A percentile compares a stretch with the other conserved stretches of the same genome.
These are phyloP conservation scores for Penicillium palitans DNA, from an alignment of 2,329 filamentous ascomycete species.

Conservation along the genomic window DNA sequence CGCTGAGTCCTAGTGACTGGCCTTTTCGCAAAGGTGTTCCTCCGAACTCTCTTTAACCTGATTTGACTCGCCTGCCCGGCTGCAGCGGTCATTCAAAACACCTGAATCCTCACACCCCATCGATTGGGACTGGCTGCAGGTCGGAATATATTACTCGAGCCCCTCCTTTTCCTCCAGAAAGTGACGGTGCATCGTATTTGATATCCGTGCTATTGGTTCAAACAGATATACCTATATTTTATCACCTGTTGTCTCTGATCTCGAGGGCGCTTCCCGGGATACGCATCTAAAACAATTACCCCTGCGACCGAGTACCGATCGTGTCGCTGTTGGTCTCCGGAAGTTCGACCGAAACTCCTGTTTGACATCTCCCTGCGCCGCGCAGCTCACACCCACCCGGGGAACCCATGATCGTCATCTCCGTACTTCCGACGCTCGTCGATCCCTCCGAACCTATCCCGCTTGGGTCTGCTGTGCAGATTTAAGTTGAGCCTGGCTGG, in stretches of 20 bases:
- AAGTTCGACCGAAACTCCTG: slow-evolving; percentile 4
- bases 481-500: slow-evolving; percentile 30
- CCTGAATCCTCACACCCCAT: slow-evolving; percentile 17
- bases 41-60: slow-evolving; percentile 17
- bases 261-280: neutral
- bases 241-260: neutral
- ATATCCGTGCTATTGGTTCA: slow-evolving; percentile 13
- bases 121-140: slow-evolving; percentile 24
- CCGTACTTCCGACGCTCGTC: slow-evolving; percentile 29
- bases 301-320: slow-evolving; percentile 2
- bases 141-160: slow-evolving; percentile 17
- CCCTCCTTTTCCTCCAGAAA: slow-evolving; percentile 12
- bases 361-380: slow-evolving; percentile 2
- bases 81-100: slow-evolving; percentile 31
- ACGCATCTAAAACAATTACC: neutral
- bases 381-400: slow-evolving; percentile 16
- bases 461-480: slow-evolving; percentile 36
- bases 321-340: neutral
- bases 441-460: slow-evolving; percentile 20
- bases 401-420: slow-evolving; percentile 34
- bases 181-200: slow-evolving; percentile 19
- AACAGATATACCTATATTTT: slow-evolving; percentile 11
- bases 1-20: slow-evolving; percentile 23
- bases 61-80: slow-evolving; percentile 32
- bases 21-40: slow-evolving; percentile 13